A percentile compares a stretch with the other conserved stretches of the same genome.
phyloP scores from a whole-genome alignment of 169 alveolate species.

The Sarcocystis neurona region DNA sequence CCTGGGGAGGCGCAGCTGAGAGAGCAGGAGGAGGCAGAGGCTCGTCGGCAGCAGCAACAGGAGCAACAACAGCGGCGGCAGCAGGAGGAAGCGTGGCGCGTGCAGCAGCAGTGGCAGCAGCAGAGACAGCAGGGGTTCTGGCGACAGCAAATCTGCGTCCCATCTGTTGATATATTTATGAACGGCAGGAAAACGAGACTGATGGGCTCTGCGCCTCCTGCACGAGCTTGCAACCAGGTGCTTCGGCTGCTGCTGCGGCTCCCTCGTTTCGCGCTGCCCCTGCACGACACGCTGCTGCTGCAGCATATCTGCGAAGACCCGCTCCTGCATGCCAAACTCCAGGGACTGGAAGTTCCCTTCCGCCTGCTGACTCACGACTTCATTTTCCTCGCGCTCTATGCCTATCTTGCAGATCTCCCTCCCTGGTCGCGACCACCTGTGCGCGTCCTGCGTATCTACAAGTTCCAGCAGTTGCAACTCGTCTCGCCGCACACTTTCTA shows the following conservation, averaged over 20 bases:
- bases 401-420: constrained; percentile 75
- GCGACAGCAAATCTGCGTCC: constrained; percentile 50
- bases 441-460: constrained; percentile 67
- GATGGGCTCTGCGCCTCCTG: constrained; percentile 52
- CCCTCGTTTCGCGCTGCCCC: constrained; percentile 74
- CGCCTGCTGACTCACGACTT: constrained; percentile 74
- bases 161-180: constrained; percentile 72
- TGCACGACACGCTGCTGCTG: constrained; percentile 73
- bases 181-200: constrained; percentile 67
- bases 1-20: no score
- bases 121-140: background rate
- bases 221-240: constrained; percentile 59
- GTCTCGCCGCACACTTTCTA: no score
- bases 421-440: constrained; percentile 77
- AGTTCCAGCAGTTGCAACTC: constrained; percentile 69
- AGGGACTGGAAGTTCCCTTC: constrained; percentile 74
- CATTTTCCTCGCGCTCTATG: constrained; percentile 70
- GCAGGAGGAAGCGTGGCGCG: no score
- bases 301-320: constrained; percentile 76
- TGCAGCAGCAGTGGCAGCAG: no score
- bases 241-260: constrained; percentile 66
- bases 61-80: no score
- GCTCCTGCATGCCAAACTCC: constrained; percentile 66
- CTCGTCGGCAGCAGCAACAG: no score
- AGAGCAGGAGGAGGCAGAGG: no score